Evolutionary conservation across 2,329 filamentous ascomycete species (phyloP), one percentile per base, ranked within the genome.

Genomic region (Ciborinia camelliae): DNA sequence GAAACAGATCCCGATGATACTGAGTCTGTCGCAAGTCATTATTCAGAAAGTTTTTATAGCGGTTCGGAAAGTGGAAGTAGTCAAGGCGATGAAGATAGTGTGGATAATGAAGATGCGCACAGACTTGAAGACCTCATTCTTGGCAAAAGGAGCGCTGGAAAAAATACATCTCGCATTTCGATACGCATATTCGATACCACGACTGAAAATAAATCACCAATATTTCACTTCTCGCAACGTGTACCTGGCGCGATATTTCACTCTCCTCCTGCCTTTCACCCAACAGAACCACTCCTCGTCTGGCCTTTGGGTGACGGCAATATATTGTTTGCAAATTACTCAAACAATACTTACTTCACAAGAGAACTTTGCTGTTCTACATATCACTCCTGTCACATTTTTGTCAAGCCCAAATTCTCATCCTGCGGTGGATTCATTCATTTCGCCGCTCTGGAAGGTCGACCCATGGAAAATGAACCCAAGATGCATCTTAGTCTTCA

Each of bases 401-500:
- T 62, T 1, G 28, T 62, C 37, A 54, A 62, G 18, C 26, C 45
- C 1, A 47, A 18, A 6, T 62, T 47, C 18, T 62, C 48, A 12
- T n/a, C 48, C 9, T 62, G 60, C 35, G 60, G 60, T 41, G 9
- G 4, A 18, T 62, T 32, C 23, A 30, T 53, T 32, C 48, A 62
- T 47, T 62, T 62, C 14, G 47, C 47, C 37, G 26, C 59, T 1
- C 23, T 47, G 14, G 28, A 62, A 26, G 48, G 60, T 9, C 23
- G 39, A n/a, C 37, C 18, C 7, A 10, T 39, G 2, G 60, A 54
- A 23, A 30, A 28, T 6, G 50, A 47, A 35, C 3, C n/a, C 18
- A n/a, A 54, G 30, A 62, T 62, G 60, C 18, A 45, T 53, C 50
- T 62, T 12, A 45, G 20, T 39, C 32, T 62, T 2, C 50, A 62